A percentile compares a stretch with the other conserved stretches of the same genome.
Evolutionary conservation across 768 basidiomycete species (phyloP).

Genomic region (Amyloporia xantha): DNA sequence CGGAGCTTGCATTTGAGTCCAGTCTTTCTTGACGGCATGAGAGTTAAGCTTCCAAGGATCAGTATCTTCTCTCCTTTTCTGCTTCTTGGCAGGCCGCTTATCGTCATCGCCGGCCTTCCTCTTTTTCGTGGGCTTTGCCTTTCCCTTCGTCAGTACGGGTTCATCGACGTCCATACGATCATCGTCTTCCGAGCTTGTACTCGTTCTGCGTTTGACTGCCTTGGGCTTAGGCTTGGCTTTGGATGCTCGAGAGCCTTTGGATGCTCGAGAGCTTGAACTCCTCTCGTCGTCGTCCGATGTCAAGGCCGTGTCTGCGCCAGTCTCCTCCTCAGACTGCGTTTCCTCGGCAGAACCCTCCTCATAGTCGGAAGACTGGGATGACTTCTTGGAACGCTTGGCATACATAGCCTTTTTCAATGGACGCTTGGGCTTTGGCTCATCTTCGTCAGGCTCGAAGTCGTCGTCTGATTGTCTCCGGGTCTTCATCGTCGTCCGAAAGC

Average conservation of each 20-base stretch:
- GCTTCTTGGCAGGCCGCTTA: slow-evolving; percentile 39
- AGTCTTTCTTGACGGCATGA: slow-evolving; percentile 58
- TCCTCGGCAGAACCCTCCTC: slow-evolving; percentile 9
- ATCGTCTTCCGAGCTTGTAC: slow-evolving; percentile 10
- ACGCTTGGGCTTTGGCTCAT: slow-evolving; percentile 6
- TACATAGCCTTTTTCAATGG: slow-evolving; percentile 9
- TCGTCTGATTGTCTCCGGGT: slow-evolving; percentile 15
- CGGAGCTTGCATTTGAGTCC: slow-evolving; percentile 73
- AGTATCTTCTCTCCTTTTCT: slow-evolving; percentile 52
- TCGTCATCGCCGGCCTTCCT: slow-evolving; percentile 33
- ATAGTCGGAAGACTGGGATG: slow-evolving; percentile 14
- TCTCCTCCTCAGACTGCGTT: slow-evolving; percentile 12
- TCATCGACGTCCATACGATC: slow-evolving; percentile 22
- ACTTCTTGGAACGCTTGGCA: slow-evolving; percentile 14
- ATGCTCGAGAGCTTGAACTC: slow-evolving; percentile 14
- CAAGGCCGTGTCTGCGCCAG: slow-evolving; percentile 19
- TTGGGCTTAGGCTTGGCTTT: slow-evolving; percentile 17
- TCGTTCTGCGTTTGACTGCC: slow-evolving; percentile 18
- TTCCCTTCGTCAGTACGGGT: slow-evolving; percentile 8
- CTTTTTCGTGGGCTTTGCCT: slow-evolving; percentile 31
- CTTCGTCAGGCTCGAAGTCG: slow-evolving; percentile 8
- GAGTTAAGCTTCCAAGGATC: slow-evolving; percentile 77
- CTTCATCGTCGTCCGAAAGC: slow-evolving; percentile 51
- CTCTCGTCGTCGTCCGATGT: too few species aligned
- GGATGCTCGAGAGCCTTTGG: slow-evolving; percentile 26